A percentile compares a stretch with the other conserved stretches of the same genome.
These are phyloP conservation scores for Musa acuminata DNA, from an alignment of 176 grass and related monocot species.

Conservation along the genomic window DNA sequence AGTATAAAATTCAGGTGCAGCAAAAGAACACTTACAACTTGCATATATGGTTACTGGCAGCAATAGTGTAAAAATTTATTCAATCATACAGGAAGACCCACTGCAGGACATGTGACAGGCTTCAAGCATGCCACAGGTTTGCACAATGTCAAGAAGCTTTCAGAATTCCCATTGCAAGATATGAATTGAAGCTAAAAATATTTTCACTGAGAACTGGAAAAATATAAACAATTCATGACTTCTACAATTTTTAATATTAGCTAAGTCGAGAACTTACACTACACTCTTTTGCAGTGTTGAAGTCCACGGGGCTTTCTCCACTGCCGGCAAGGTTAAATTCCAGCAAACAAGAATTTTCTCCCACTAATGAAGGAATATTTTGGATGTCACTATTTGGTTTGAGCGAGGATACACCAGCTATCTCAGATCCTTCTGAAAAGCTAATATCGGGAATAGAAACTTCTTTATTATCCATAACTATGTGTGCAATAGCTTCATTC, in stretches of 20 bases:
- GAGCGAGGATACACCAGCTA: constrained; percentile 24
- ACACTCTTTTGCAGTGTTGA: constrained; percentile 42
- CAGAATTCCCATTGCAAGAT: no score
- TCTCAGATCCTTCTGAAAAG: constrained; percentile 25
- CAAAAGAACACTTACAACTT: background rate
- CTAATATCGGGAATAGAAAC: constrained; percentile 33
- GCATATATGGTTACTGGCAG: background rate
- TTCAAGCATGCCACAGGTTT: no score
- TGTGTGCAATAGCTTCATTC: background rate
- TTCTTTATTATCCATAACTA: constrained; percentile 21
- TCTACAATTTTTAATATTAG: background rate
- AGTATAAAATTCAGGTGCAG: background rate
- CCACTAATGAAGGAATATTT: constrained; percentile 54
- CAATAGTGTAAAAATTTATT: no score
- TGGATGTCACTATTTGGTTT: constrained; percentile 30
- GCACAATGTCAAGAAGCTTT: no score
- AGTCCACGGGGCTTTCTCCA: constrained; percentile 42
- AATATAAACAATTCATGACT: no score
- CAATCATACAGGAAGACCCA: no score
- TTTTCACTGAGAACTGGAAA: no score
- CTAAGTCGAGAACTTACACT: constrained; percentile 52
- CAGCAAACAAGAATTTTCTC: constrained; percentile 71
- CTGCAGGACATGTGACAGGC: no score
- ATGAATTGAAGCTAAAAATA: no score
- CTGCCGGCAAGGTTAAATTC: constrained; percentile 45